phyloP scores from a whole-genome alignment of 495 filamentous ascomycete genomes.

The Xylaria castorea region DNA sequence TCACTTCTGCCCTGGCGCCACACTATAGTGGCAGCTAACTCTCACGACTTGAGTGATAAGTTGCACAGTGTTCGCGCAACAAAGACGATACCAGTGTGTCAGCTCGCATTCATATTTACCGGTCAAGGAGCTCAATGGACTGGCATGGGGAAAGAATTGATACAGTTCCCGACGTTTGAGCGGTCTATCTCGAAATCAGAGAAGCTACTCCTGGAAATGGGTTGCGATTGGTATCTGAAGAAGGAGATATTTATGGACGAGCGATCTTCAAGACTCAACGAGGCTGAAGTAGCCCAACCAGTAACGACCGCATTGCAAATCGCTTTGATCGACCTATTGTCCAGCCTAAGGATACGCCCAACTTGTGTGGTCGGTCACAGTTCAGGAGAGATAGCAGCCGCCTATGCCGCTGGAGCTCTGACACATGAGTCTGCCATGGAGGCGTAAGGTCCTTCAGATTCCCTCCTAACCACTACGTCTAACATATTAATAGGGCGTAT shows the following conservation, averaged over 20 bases:
- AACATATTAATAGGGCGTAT: background rate
- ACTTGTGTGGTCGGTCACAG: slow-evolving; percentile 28
- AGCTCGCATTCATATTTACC: slow-evolving; percentile 48
- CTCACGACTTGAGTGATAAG: slow-evolving; percentile 33
- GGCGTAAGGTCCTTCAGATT: slow-evolving; percentile 35
- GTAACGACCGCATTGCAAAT: slow-evolving; percentile 50
- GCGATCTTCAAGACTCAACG: slow-evolving; percentile 33
- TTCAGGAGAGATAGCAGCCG: slow-evolving; percentile 39
- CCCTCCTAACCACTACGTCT: background rate
- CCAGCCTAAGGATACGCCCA: slow-evolving; percentile 54
- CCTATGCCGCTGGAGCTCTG: slow-evolving; percentile 23
- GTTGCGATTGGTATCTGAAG: slow-evolving; percentile 45
- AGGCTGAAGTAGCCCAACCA: slow-evolving; percentile 40
- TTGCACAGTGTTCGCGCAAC: slow-evolving; percentile 32
- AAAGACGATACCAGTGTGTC: slow-evolving; percentile 31
- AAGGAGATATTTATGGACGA: slow-evolving; percentile 37
- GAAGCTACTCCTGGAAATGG: slow-evolving; percentile 35
- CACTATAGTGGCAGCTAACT: slow-evolving; percentile 39
- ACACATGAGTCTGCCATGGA: slow-evolving; percentile 24
- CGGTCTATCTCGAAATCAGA: slow-evolving; percentile 43
- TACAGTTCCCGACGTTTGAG: slow-evolving; percentile 39
- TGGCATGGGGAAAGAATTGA: slow-evolving; percentile 60
- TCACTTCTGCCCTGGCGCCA: slow-evolving; percentile 45
- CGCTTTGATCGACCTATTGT: slow-evolving; percentile 58
- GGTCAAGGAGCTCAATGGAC: slow-evolving; percentile 57